phyloP scores from a whole-genome alignment of 495 filamentous ascomycete species.

The Pyrenopolyporus hunteri region DNA sequence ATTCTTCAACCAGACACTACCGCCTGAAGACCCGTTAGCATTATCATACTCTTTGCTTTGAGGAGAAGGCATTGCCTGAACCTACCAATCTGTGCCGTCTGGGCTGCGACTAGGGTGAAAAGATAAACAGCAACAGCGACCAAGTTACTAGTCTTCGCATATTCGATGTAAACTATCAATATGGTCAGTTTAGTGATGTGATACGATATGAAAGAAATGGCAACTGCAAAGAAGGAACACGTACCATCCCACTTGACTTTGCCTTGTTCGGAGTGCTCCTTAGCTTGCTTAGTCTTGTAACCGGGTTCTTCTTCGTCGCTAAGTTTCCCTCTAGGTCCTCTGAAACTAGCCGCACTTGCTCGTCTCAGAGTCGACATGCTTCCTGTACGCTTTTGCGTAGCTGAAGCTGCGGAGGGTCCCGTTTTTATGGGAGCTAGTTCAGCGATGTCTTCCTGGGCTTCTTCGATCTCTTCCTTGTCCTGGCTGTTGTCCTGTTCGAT shows the following conservation, averaged over 20 bases:
- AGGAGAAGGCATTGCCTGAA: conserved; percentile 31
- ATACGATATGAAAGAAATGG: not conserved
- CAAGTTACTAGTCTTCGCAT: conserved; percentile 92
- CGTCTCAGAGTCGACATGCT: conserved; percentile 82
- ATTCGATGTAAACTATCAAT: conserved; percentile 72
- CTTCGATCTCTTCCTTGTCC: conserved; percentile 69
- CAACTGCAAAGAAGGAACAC: conserved; percentile 3
- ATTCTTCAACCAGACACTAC: conserved; percentile 89
- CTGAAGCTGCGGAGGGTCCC: conserved; percentile 46
- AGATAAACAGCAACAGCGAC: conserved; percentile 83
- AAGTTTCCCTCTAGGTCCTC: conserved; percentile 79
- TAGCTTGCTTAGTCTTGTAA: conserved; percentile 79
- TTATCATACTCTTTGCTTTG: not conserved
- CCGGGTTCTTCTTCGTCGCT: conserved; percentile 78
- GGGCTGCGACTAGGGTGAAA: conserved; percentile 74
- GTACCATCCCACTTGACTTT: conserved; percentile 90
- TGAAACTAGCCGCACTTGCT: conserved; percentile 90
- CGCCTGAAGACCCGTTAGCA: conserved; percentile 47
- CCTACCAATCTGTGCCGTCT: conserved; percentile 74
- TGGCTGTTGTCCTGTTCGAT: conserved; percentile 56
- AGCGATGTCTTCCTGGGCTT: conserved; percentile 70
- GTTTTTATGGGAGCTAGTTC: conserved; percentile 74
- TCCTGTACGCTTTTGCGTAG: conserved; percentile 56
- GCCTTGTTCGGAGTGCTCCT: conserved; percentile 88
- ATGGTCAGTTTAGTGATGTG: conserved; percentile 29